Base-by-base conservation (phyloP, 768 basidiomycete species). In the Rickenella mellea region DNA sequence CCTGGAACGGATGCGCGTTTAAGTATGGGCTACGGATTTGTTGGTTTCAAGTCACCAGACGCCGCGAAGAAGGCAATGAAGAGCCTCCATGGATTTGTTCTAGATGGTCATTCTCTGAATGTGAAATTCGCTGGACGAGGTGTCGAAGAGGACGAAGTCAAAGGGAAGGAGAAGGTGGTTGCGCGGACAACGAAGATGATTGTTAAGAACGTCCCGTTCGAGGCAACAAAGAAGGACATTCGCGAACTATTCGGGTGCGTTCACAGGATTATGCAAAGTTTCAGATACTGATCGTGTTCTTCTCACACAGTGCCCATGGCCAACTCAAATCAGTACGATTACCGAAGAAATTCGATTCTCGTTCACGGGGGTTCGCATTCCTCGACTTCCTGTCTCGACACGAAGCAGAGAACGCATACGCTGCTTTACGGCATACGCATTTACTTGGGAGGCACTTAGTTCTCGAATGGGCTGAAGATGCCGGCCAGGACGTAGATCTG, bases 201-300 rank as follows among this genome's bases (percentile, higher is more conserved):
- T 39, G 90, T 98, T 51, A 98, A 97, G 77, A 99, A 99, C 54
- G 74, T 97, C 41, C 92, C 96, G 29, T 99, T 99, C 66, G 96
- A 99, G 61, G 89, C 84, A 33, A 83, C 83, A 31, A 89, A 85
- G 69, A 91, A 86, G 65, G 96, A 99, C 51, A 72, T 99, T 20
- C 70, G 85, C 42, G 84, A 87, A 47, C 61, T 98, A 27, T 96
- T 98, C 60, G 74, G 83, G 90, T 93, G 49, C 43, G 83, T 71
- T 3, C 27, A n/a, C 17, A 15, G 41, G 17, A 30, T 35, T n/a
- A 36, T 25, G 19, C 17, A 15, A 15, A 21, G 24, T 7, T 41
- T 28, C 35, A n/a, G 11, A 6, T 14, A 28, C 38, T 42, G 21
- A 45, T 30, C 24, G 14, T n/a, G n/a, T 20, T n/a, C 21, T 12